Evolutionary conservation across 345 rosid genomes (phyloP).

Genomic region (Euphorbia tirucalli): DNA sequence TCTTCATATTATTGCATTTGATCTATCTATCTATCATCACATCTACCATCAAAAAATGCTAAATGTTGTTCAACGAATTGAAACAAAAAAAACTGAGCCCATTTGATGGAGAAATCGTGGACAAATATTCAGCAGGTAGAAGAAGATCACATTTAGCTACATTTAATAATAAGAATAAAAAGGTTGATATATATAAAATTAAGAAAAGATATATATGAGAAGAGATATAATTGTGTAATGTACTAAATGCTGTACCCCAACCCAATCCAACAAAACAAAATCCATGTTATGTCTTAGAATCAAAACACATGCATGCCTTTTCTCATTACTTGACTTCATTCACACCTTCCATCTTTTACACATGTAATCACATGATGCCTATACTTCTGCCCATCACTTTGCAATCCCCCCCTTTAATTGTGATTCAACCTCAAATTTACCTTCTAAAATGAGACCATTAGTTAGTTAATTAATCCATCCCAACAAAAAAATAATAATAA

Average conservation of each 20-base stretch:
- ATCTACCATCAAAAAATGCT: neutral
- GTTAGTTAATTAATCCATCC: too few species aligned
- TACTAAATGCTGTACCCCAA: constrained; percentile 6
- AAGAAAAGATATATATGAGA: neutral
- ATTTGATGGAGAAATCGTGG: neutral
- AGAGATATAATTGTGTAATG: neutral
- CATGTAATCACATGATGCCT: constrained; percentile 66
- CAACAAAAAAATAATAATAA: too few species aligned
- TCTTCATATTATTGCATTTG: too few species aligned
- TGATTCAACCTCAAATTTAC: too few species aligned
- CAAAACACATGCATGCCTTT: constrained; percentile 53
- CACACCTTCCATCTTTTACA: constrained; percentile 24
- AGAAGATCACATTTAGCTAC: neutral
- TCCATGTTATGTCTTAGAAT: constrained; percentile 39
- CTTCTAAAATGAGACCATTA: neutral
- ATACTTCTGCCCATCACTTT: constrained; percentile 38
- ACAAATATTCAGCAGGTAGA: neutral
- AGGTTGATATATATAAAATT: neutral
- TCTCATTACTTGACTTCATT: constrained; percentile 24
- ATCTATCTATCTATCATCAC: too few species aligned
- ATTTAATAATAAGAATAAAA: neutral
- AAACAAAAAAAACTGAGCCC: neutral
- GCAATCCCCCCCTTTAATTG: neutral
- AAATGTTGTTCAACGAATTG: neutral
- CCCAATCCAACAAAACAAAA: constrained; percentile 26